Evolutionary conservation across 805 yeast genomes (phyloP).

Genomic region (Nakazawaea sp.): DNA sequence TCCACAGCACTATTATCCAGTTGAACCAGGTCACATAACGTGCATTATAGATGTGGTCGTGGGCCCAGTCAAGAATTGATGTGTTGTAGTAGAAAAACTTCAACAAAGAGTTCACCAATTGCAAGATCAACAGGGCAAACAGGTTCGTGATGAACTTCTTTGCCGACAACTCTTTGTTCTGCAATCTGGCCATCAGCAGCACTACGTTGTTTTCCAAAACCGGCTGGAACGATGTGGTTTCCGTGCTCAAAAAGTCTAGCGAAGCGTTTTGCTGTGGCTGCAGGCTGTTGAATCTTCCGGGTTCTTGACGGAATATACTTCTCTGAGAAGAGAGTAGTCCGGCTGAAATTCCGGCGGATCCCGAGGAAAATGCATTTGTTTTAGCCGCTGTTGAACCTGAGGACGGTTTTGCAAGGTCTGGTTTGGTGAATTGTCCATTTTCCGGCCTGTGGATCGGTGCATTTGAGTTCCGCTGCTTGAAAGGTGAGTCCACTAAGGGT

Average conservation of each 20-base stretch:
- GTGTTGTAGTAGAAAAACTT: slow-evolving; percentile 14
- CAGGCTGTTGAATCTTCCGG: slow-evolving; percentile 12
- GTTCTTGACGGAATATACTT: slow-evolving; percentile 19
- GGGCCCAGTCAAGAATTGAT: slow-evolving; percentile 11
- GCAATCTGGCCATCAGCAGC: slow-evolving; percentile 37
- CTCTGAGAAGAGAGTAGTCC: no score
- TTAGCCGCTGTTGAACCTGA: not conserved
- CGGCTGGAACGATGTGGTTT: slow-evolving; percentile 22
- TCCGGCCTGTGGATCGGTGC: not conserved
- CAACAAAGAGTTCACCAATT: slow-evolving; percentile 20
- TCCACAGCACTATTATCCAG: slow-evolving; percentile 17
- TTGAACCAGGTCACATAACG: slow-evolving; percentile 13
- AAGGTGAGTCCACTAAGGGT: slow-evolving; percentile 26
- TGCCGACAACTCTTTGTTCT: slow-evolving; percentile 31
- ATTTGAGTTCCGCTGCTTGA: slow-evolving; percentile 12
- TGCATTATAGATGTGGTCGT: slow-evolving; percentile 3
- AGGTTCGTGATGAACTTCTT: slow-evolving; percentile 24
- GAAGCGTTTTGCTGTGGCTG: not conserved
- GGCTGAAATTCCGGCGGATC: not conserved
- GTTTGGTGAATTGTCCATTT: not conserved
- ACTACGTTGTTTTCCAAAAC: slow-evolving; percentile 22
- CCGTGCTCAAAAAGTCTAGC: slow-evolving; percentile 5
- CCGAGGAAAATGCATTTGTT: not conserved
- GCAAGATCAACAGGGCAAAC: slow-evolving; percentile 22
- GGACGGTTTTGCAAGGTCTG: not conserved